Evolutionary conservation across 1,284 basidiomycete species (phyloP), one percentile per base, ranked within the genome.

Genomic region (Naganishia sp.): DNA sequence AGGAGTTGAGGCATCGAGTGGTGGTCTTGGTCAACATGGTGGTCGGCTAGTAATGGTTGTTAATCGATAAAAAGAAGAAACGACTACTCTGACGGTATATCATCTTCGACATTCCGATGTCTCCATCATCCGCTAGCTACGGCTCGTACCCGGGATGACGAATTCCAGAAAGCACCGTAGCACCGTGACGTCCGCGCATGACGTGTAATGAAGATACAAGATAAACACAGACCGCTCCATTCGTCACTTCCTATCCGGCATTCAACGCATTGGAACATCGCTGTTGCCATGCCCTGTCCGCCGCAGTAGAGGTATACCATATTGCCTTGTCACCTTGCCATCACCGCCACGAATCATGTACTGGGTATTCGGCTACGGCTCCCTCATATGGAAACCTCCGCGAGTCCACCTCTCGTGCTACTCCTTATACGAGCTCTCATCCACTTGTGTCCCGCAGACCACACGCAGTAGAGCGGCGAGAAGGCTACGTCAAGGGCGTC

Each of bases 291-390:
- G 28, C 28, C 28, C 28, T 2, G 28, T 28, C 28, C 5, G 28
- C 28, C 28, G 28, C 28, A 2, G 28, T 28, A 28, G 5, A 28
- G 28, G 28, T 5, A 28, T 28, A 28, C 28, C 28, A 28, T 28
- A 28, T 28, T 5, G 28, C 28, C 28, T 28, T 28, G 28, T 5
- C 28, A 28, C 28, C 2, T 28, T 5, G 49, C 15, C 25, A 5
- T 7, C 31, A 7, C 36, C 36, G 4, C 2, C 36, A 13, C 36
- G 36, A 39, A 25, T 23, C 39, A 66, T 66, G 65, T 77, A 75
- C 68, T 78, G 77, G 77, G 73, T 78, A 0, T 78, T 78, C 54
- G 77, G 77, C 3, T 78, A 78, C 55, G 75, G 77, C 25, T 74
- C 73, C 4, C 63, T 78, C 49, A 78, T 78, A 21, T 78, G 75